A percentile compares a stretch with the other conserved stretches of the same genome.
Conservation (phyloP, 768 basidiomycete genomes). For the Trametes maxima region DNA sequence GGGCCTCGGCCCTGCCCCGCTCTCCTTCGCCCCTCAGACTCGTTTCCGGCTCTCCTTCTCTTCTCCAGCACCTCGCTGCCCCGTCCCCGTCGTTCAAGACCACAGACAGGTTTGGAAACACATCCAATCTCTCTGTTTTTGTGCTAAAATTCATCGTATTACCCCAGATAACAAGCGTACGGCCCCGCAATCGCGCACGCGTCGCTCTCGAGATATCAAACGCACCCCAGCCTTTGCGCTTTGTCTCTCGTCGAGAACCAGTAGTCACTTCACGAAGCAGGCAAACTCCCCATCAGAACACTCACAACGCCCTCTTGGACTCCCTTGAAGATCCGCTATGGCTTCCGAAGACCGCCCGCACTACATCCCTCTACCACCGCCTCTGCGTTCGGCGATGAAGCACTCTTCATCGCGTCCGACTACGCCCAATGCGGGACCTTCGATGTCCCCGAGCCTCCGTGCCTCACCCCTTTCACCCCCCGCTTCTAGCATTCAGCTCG, state of each 20-base stretch:
- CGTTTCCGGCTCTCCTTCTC: no score
- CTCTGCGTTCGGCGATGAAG: constrained; percentile 60
- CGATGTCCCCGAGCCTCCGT: constrained; percentile 22
- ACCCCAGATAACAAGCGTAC: no score
- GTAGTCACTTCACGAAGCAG: no score
- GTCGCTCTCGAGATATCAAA: not conserved
- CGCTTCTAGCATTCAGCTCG: constrained; percentile 14
- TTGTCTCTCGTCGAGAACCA: no score
- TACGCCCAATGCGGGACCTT: constrained; percentile 25
- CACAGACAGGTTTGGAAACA: not conserved
- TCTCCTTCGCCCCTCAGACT: not conserved
- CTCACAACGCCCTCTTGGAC: not conserved
- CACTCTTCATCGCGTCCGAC: constrained; percentile 37
- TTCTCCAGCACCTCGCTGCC: no score
- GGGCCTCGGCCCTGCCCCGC: not conserved
- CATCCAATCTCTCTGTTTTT: no score
- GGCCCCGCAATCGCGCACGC: not conserved
- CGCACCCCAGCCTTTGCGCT: not conserved
- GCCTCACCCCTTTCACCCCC: constrained; percentile 19
- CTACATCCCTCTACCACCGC: constrained; percentile 28
- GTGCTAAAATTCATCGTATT: no score
- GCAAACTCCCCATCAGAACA: not conserved
- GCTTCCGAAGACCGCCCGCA: constrained; percentile 26
- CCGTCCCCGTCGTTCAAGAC: not conserved
- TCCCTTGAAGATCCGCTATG: constrained; percentile 14